phyloP scores from a whole-genome alignment of 495 filamentous ascomycete genomes.

The Penicillium soppii region DNA sequence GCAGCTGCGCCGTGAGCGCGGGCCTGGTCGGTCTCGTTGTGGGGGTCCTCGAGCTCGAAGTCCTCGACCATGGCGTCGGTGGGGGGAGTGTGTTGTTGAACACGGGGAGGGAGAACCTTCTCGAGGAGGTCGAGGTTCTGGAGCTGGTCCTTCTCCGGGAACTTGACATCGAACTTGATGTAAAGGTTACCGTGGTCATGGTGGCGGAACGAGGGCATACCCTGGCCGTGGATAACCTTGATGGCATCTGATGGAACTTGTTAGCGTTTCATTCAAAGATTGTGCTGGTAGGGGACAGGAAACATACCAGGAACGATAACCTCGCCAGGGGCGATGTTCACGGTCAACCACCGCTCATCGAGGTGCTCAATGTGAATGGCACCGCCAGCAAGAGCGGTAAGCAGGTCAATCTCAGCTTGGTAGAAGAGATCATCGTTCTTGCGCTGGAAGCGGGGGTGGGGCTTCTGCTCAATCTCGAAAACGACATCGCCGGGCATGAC shows the following conservation, averaged over 20 bases:
- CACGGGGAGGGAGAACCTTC: constrained; percentile 73
- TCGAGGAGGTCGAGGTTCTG: constrained; percentile 64
- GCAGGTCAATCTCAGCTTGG: constrained; percentile 91
- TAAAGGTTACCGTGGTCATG: constrained; percentile 97
- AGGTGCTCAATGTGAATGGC: constrained; percentile 90
- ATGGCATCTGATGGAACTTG: constrained; percentile 62
- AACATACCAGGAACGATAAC: constrained; percentile 88
- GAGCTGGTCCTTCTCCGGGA: constrained; percentile 65
- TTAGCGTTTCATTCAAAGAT: constrained; percentile 10
- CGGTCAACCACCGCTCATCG: constrained; percentile 92
- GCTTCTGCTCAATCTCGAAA: constrained; percentile 98
- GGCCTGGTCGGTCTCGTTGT: constrained; percentile 63
- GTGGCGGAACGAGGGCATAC: constrained; percentile 96
- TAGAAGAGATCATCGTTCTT: constrained; percentile 97
- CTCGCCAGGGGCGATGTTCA: constrained; percentile 88
- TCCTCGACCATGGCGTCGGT: constrained; percentile 88
- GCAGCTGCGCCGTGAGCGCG: constrained; percentile 67
- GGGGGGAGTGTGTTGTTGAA: constrained; percentile 59
- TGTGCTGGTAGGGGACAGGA: neutral
- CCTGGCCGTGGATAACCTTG: constrained; percentile 94
- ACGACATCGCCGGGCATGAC: constrained; percentile 91
- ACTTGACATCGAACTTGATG: constrained; percentile 96
- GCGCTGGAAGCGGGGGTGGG: constrained; percentile 89
- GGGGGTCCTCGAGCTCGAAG: constrained; percentile 77
- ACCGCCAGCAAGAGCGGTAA: constrained; percentile 92